Percentiles rank a stretch among this genome's conserved stretches.
Conservation (phyloP, 495 filamentous ascomycete species). For the Hyaloscypha bicolor region DNA sequence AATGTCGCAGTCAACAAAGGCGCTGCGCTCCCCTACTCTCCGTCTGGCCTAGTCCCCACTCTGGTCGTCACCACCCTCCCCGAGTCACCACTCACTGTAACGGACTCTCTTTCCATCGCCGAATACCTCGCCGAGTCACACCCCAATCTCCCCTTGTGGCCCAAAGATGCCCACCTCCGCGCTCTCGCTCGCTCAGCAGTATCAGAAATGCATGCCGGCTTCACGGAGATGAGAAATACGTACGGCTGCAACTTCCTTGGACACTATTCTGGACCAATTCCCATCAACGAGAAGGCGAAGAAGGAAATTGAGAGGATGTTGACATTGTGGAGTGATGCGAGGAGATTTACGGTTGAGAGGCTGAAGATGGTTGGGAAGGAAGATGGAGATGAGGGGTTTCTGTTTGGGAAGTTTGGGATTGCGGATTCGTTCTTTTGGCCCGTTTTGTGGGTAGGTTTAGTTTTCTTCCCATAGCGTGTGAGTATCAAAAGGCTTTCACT, state of each 20-base stretch:
- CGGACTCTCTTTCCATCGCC: conserved; percentile 56
- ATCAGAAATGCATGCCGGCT: conserved; percentile 60
- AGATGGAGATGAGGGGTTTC: conserved; percentile 41
- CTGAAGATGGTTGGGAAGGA: conserved; percentile 41
- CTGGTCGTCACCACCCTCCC: conserved; percentile 34
- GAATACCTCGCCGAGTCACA: conserved; percentile 54
- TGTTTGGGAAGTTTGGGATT: conserved; percentile 43
- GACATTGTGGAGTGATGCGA: conserved; percentile 38
- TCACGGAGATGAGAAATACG: conserved; percentile 45
- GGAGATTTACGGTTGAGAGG: conserved; percentile 32
- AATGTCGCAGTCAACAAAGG: background rate
- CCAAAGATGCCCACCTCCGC: conserved; percentile 44
- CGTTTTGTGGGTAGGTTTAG: conserved; percentile 42
- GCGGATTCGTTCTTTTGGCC: conserved; percentile 43
- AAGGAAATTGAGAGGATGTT: conserved; percentile 38
- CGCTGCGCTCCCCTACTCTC: conserved; percentile 25
- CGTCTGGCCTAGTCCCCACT: conserved; percentile 39
- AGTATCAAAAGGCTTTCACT: too few relatives aligned
- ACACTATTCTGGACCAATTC: conserved; percentile 31
- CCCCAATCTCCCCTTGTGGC: conserved; percentile 49
- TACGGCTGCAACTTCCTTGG: conserved; percentile 50
- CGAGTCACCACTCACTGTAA: conserved; percentile 38
- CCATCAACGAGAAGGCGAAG: conserved; percentile 29
- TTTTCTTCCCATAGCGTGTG: background rate
- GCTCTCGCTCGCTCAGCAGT: conserved; percentile 52